These are phyloP conservation scores for Skeletonema marinoi DNA, from an alignment of 108 stramenopile genomes.

Conservation along the genomic window DNA sequence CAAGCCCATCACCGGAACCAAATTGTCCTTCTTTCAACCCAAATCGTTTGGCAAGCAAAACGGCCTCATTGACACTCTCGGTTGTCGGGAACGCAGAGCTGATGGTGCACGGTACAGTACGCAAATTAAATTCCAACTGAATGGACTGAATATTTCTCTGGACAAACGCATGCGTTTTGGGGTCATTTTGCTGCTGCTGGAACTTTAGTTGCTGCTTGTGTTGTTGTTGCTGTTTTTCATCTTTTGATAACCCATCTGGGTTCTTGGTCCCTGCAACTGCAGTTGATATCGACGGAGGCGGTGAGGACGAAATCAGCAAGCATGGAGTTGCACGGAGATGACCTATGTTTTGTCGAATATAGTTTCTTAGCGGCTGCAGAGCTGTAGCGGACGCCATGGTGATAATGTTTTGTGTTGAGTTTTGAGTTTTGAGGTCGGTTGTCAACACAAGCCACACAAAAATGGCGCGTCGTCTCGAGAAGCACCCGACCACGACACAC, in stretches of 20 bases:
- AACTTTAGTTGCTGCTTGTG: not conserved
- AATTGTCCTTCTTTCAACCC: slow-evolving; percentile 24
- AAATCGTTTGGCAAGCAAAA: slow-evolving; percentile 31
- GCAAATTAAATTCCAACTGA: slow-evolving; percentile 27
- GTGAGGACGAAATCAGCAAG: slow-evolving; percentile 37
- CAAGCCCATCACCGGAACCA: slow-evolving; percentile 15
- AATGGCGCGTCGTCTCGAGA: no score
- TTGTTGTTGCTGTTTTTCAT: not conserved
- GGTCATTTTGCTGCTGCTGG: slow-evolving; percentile 11
- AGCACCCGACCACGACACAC: no score
- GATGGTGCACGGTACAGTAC: slow-evolving; percentile 29
- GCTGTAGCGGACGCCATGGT: not conserved
- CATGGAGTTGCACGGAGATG: slow-evolving; percentile 43
- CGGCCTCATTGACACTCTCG: slow-evolving; percentile 27
- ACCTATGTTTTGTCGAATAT: slow-evolving; percentile 31
- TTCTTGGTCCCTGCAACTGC: slow-evolving; percentile 7
- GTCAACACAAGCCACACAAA: no score
- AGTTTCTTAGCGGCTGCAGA: slow-evolving; percentile 32
- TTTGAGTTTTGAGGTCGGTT: no score
- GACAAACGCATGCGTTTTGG: slow-evolving; percentile 26
- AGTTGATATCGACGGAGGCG: slow-evolving; percentile 1
- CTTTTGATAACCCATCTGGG: not conserved
- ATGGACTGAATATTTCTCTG: slow-evolving; percentile 32
- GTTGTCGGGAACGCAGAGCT: slow-evolving; percentile 44
- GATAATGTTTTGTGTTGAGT: no score